Base-by-base conservation (phyloP, 2,329 filamentous ascomycete genomes). In the Fusarium sp. region DNA sequence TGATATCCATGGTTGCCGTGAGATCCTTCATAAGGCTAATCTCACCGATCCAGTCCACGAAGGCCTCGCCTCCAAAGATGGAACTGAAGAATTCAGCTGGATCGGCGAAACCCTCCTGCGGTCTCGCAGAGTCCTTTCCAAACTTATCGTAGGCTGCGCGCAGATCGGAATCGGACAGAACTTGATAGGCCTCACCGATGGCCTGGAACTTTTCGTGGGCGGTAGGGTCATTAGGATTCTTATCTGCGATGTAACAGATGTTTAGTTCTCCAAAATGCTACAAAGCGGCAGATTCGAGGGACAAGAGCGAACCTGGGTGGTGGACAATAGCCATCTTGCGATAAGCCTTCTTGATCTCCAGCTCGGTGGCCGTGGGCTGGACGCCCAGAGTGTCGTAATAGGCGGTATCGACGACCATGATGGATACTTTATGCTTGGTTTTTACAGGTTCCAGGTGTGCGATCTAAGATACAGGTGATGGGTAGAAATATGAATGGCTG, bases 21-120 rank as follows among this genome's bases (percentile, higher is more conserved):
- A 99, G 88, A 79, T 99, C 96, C 86, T 98, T 98, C 93, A 99
- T 98, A 65, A 99, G 90, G 56, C 94, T 96, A 77, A 99, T 97
- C 87, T 99, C 96, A 75, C 96, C 96, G 79, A 99, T 98, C 87
- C 96, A 94, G 85, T 99, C 95, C 69, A 92, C 87, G 79, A 99
- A 99, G 18, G 95, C 95, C 78, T 98, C 95, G 68, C 96, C 96
- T 76, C 96, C 96, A 80, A 99, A 99, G 77, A 99, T 99, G 86
- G 95, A 97, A 78, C 93, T 93, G 85, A 99, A 99, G 88, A 99
- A 99, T 84, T 99, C 96, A 73, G 95, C 89, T 3, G 96, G 96
- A 82, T 99, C 96, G 86, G 93, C 93, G 82, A 99, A 99, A 71
- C 96, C 96, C 78, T 94, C 93, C 77, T 91, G 91, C 1, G 96